phyloP scores from a whole-genome alignment of 805 yeast genomes.

The Candida orba region DNA sequence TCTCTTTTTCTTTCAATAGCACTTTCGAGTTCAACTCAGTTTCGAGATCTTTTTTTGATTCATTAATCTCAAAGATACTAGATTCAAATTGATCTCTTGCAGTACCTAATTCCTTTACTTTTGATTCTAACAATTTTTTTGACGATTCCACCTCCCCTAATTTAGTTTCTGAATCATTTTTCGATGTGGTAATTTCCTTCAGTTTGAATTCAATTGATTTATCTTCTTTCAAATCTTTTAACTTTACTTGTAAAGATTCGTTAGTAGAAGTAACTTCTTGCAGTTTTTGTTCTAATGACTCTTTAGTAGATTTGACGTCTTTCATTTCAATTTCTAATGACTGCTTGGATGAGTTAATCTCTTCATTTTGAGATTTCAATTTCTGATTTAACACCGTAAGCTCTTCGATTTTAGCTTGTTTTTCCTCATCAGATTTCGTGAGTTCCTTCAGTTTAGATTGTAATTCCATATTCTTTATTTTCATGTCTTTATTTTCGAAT shows the following conservation, averaged over 20 bases:
- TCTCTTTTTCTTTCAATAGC: too few species aligned
- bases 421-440: too few species aligned
- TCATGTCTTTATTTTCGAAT: neutral
- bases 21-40: neutral
- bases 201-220: neutral
- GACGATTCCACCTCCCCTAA: neutral
- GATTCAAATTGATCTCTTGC: neutral
- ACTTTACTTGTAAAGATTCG: neutral
- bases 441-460: neutral
- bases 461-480: neutral
- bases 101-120: too few species aligned
- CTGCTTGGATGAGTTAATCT: too few species aligned
- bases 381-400: neutral
- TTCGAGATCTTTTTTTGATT: slow-evolving; percentile 5
- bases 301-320: neutral
- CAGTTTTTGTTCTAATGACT: neutral
- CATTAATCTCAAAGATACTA: neutral
- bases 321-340: neutral
- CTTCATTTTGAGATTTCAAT: neutral
- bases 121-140: neutral
- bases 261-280: neutral
- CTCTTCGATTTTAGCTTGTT: neutral
- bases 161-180: too few species aligned
- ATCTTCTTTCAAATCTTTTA: neutral
- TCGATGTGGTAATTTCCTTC: too few species aligned